Percentiles rank a stretch among this genome's conserved stretches.
These are phyloP conservation scores for Arthrocladium fulminans DNA, from an alignment of 2,329 filamentous ascomycete genomes.

Conservation along the genomic window DNA sequence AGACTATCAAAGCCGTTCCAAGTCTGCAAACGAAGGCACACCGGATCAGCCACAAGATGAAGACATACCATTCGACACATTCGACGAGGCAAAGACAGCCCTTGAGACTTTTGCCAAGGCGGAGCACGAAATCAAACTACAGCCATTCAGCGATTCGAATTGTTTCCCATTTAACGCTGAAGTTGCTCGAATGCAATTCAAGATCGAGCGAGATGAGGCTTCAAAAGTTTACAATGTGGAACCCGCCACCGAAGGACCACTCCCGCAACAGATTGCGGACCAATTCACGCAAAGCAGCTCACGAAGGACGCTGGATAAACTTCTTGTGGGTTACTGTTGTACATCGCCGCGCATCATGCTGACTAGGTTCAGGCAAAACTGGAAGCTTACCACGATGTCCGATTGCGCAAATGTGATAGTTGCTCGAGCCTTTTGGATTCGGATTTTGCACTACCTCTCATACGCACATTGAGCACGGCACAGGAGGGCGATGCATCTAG, in stretches of 20 bases:
- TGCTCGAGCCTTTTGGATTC: constrained; percentile 1
- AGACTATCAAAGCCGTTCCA: constrained; percentile 32
- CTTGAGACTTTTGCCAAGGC: background rate
- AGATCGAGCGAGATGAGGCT: background rate
- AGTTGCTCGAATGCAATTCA: background rate
- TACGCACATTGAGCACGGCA: background rate
- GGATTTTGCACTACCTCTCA: background rate
- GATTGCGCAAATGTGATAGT: constrained; percentile 2
- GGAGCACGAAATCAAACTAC: background rate
- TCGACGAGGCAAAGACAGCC: background rate
- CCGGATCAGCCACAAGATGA: background rate
- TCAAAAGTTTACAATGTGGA: background rate
- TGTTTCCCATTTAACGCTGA: constrained; percentile 4
- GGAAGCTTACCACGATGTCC: constrained; percentile 7
- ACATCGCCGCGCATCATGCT: background rate
- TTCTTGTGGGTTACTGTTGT: background rate
- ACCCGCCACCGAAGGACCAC: background rate
- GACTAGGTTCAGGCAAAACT: background rate
- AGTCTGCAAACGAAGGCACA: constrained; percentile 5
- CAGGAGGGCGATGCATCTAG: background rate
- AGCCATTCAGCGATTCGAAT: background rate
- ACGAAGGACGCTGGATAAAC: background rate
- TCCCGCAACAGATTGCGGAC: constrained; percentile 1
- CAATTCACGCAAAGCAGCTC: background rate
- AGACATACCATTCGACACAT: background rate